A percentile compares a stretch with the other conserved stretches of the same genome.
Evolutionary conservation across 2,329 filamentous ascomycete genomes (phyloP).

Genomic region (Acarospora socialis): DNA sequence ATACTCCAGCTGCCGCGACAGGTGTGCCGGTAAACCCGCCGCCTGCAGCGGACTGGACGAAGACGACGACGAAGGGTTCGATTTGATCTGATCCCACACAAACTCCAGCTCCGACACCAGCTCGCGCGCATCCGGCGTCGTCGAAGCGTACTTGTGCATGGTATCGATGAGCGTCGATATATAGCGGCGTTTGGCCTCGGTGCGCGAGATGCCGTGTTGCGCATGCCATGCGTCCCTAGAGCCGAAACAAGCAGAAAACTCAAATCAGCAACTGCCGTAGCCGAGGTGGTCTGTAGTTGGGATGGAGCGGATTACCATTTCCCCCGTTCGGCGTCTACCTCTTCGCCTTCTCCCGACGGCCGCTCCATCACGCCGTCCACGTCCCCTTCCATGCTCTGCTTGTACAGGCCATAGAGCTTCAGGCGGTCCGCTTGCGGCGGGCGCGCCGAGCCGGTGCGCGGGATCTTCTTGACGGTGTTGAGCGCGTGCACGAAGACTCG

Average conservation of each 20-base stretch:
- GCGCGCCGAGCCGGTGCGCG: constrained; percentile 77
- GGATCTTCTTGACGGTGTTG: constrained; percentile 96
- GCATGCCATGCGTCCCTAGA: constrained; percentile 81
- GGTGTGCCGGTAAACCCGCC: constrained; percentile 24
- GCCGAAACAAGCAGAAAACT: constrained; percentile 3
- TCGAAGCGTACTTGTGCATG: constrained; percentile 86
- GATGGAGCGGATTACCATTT: constrained; percentile 59
- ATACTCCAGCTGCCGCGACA: constrained; percentile 18
- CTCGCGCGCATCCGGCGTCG: constrained; percentile 67
- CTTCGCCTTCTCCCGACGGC: constrained; percentile 42
- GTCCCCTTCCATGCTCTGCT: constrained; percentile 96
- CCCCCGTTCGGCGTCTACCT: constrained; percentile 41
- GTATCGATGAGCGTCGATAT: constrained; percentile 89
- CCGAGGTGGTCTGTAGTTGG: background rate
- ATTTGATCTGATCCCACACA: constrained; percentile 96
- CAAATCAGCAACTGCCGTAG: background rate
- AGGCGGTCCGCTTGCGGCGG: constrained; percentile 75
- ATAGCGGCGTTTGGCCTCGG: constrained; percentile 86
- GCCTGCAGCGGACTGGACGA: constrained; percentile 18
- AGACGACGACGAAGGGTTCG: constrained; percentile 52
- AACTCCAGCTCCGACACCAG: constrained; percentile 93
- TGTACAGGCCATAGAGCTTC: constrained; percentile 93
- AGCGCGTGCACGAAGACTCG: constrained; percentile 97
- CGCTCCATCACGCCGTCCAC: constrained; percentile 88
- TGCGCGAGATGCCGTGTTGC: constrained; percentile 68